Percentiles rank a stretch among this genome's conserved stretches.
These are phyloP conservation scores for Hypoxylon sp. DNA, from an alignment of 2,329 filamentous ascomycete genomes.

Conservation along the genomic window DNA sequence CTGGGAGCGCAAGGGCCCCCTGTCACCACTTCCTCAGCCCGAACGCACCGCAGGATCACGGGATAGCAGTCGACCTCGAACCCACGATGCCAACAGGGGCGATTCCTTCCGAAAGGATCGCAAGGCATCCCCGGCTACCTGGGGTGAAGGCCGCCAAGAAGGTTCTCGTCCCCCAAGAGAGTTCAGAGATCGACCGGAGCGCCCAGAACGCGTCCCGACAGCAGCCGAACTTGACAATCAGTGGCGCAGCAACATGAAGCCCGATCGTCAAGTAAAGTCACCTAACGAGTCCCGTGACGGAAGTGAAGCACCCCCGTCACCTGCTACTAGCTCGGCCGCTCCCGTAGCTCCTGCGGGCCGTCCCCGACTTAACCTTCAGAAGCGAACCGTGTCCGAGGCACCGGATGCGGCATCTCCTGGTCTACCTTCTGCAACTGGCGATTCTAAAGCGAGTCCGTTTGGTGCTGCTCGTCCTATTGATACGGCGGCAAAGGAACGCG, in stretches of 20 bases:
- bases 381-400: constrained; percentile 89
- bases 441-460: constrained; percentile 92
- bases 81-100: constrained; percentile 71
- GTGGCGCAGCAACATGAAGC: constrained; percentile 92
- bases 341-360: constrained; percentile 73
- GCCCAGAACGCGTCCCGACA: constrained; percentile 75
- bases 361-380: constrained; percentile 88
- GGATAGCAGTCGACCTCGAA: constrained; percentile 68
- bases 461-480: constrained; percentile 95
- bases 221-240: constrained; percentile 94
- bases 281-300: constrained; percentile 78
- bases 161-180: constrained; percentile 86
- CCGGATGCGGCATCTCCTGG: constrained; percentile 67
- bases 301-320: constrained; percentile 82
- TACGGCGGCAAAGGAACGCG: constrained; percentile 88
- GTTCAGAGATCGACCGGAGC: constrained; percentile 79
- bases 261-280: constrained; percentile 77
- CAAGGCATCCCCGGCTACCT: constrained; percentile 78
- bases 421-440: constrained; percentile 63
- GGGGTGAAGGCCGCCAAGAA: constrained; percentile 82
- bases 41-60: constrained; percentile 67
- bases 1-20: constrained; percentile 95
- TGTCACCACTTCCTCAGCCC: constrained; percentile 76
- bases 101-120: constrained; percentile 74
- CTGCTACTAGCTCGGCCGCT: constrained; percentile 62